A percentile compares a stretch with the other conserved stretches of the same genome.
Evolutionary conservation across 805 yeast species (phyloP).

Genomic region (Debaryomyces prosopidis): DNA sequence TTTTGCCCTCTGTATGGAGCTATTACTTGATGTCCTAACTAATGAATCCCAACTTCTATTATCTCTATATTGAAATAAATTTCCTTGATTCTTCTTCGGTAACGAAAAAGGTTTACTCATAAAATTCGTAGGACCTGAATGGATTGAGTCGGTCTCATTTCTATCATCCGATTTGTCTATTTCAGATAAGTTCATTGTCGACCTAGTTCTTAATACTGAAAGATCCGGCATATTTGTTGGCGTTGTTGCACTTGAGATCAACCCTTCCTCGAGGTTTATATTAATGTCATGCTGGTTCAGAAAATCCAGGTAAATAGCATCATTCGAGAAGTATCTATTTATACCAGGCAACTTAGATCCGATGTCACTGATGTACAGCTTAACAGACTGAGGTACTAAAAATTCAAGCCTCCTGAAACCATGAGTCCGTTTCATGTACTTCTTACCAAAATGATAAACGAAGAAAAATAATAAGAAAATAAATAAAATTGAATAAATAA

Average conservation of each 20-base stretch:
- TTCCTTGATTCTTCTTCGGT: conserved; percentile 22
- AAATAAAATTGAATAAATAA: conserved; percentile 13
- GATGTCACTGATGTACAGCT: conserved; percentile 8
- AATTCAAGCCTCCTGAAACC: conserved; percentile 13
- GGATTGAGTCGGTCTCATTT: neutral
- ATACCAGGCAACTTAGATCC: conserved; percentile 24
- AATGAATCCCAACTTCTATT: conserved; percentile 3
- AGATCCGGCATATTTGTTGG: conserved; percentile 11
- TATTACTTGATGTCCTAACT: conserved; percentile 17
- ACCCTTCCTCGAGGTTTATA: conserved; percentile 36
- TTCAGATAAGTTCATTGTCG: conserved; percentile 29
- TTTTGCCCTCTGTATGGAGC: conserved; percentile 12
- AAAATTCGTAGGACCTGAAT: conserved; percentile 21
- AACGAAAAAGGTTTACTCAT: conserved; percentile 38
- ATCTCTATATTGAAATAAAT: conserved; percentile 3
- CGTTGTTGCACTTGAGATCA: conserved; percentile 19
- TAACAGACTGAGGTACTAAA: conserved; percentile 10
- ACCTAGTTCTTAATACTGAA: conserved; percentile 37
- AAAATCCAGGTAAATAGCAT: conserved; percentile 17
- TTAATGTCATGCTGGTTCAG: conserved; percentile 20
- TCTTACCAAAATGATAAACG: conserved; percentile 15
- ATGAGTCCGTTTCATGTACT: conserved; percentile 7
- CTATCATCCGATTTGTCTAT: conserved; percentile 11
- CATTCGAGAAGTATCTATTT: conserved; percentile 11
- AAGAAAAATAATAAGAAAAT: conserved; percentile 17